Evolutionary conservation across 1,139 yeast genomes (phyloP).

Genomic region (Saccharomycopsis hybrid): DNA sequence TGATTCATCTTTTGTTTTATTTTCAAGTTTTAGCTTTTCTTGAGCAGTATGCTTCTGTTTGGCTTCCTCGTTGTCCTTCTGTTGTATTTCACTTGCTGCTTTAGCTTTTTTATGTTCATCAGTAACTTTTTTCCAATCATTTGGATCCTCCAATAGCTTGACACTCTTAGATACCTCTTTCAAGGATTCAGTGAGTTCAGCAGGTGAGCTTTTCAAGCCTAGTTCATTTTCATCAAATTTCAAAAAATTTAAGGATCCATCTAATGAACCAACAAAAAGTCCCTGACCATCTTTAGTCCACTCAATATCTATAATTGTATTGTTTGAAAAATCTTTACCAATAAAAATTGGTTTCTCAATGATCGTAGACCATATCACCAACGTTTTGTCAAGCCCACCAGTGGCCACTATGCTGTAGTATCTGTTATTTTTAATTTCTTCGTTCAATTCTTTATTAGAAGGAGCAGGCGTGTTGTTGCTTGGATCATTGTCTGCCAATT

Average conservation of each 20-base stretch:
- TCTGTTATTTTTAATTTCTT: conserved; percentile 19
- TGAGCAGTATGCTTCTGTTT: not conserved
- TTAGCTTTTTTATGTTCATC: not conserved
- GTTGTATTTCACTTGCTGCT: not conserved
- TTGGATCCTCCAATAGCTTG: conserved; percentile 26
- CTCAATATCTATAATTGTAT: conserved; percentile 63
- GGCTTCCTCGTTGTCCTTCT: not conserved
- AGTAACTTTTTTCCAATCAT: conserved; percentile 9
- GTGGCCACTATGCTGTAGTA: conserved; percentile 69
- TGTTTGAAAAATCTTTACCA: conserved; percentile 54
- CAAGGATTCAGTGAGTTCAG: conserved; percentile 22
- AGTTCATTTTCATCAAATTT: conserved; percentile 48
- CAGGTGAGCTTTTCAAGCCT: conserved; percentile 34
- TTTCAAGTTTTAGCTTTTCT: not conserved
- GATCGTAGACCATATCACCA: conserved; percentile 84
- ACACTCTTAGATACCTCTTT: conserved; percentile 23
- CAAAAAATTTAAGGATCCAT: conserved; percentile 47
- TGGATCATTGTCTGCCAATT: not conserved
- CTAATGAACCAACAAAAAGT: conserved; percentile 46
- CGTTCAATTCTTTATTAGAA: not conserved
- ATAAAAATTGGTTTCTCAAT: conserved; percentile 68
- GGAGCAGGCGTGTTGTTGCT: not conserved
- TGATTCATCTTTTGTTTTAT: not conserved
- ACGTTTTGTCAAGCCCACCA: conserved; percentile 75
- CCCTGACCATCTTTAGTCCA: conserved; percentile 57